phyloP scores from a whole-genome alignment of 441 rosid species.

The Hura crepitans region DNA sequence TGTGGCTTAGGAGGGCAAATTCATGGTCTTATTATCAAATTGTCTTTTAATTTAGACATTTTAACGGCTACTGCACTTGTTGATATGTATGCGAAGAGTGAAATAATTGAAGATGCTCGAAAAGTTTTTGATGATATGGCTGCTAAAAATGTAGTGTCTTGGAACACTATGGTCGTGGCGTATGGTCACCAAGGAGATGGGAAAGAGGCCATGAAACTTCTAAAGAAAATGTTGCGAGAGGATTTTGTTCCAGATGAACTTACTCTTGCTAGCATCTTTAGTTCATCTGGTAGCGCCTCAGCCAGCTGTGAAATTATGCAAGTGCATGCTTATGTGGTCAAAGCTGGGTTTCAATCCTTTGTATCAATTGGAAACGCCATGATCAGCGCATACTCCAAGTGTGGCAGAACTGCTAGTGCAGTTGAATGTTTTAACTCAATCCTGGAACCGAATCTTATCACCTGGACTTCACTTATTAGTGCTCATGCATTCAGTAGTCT shows the following conservation, averaged over 20 bases:
- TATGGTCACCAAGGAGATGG: conserved; percentile 47
- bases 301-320: conserved; percentile 39
- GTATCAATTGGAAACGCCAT: conserved; percentile 51
- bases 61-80: conserved; percentile 54
- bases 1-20: conserved; percentile 44
- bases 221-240: conserved; percentile 37
- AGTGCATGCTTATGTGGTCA: conserved; percentile 42
- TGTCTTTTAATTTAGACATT: conserved; percentile 44
- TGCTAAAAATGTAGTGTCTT: conserved; percentile 51
- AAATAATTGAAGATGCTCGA: conserved; percentile 36
- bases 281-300: conserved; percentile 47
- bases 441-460: conserved; percentile 43
- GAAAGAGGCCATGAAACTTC: conserved; percentile 49
- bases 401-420: conserved; percentile 45
- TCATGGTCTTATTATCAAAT: conserved; percentile 43
- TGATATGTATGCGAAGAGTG: conserved; percentile 52
- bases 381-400: conserved; percentile 49
- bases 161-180: conserved; percentile 67
- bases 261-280: conserved; percentile 48
- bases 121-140: conserved; percentile 50
- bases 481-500: conserved; percentile 58
- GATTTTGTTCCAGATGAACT: conserved; percentile 50
- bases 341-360: conserved; percentile 37
- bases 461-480: conserved; percentile 58
- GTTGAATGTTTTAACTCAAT: conserved; percentile 42